Evolutionary conservation across 768 basidiomycete species (phyloP).

Genomic region (Psilocybe sp.): DNA sequence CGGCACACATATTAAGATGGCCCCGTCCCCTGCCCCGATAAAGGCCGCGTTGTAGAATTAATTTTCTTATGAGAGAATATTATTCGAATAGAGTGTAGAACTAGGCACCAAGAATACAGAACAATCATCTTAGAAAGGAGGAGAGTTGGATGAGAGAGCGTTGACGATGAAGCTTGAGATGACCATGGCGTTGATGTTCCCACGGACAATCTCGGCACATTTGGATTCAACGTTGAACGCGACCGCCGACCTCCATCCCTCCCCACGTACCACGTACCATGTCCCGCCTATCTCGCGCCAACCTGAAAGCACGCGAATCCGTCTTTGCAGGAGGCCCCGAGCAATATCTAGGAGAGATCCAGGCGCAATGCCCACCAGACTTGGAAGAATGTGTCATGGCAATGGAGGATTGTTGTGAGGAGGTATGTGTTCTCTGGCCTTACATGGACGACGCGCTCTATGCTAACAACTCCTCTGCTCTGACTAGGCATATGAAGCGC

Average conservation of each 20-base stretch:
- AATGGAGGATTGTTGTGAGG: slow-evolving; percentile 80
- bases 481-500: slow-evolving; percentile 61
- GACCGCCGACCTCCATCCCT: too few relatives aligned
- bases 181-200: too few relatives aligned
- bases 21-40: slow-evolving; percentile 30
- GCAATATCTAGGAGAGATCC: slow-evolving; percentile 58
- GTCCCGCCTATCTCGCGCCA: slow-evolving; percentile 51
- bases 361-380: slow-evolving; percentile 67
- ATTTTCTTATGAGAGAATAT: not conserved
- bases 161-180: too few relatives aligned
- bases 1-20: slow-evolving; percentile 54
- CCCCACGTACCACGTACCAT: slow-evolving; percentile 21
- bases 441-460: not conserved
- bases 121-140: too few relatives aligned
- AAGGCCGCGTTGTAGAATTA: not conserved
- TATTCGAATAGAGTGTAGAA: not conserved
- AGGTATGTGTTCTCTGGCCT: slow-evolving; percentile 37
- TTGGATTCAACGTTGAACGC: too few relatives aligned
- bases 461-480: not conserved
- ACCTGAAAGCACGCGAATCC: slow-evolving; percentile 62
- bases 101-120: too few relatives aligned
- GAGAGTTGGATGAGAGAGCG: too few relatives aligned
- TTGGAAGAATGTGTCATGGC: slow-evolving; percentile 73
- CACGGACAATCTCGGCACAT: too few relatives aligned
- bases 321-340: slow-evolving; percentile 69